phyloP scores from a whole-genome alignment of 164 flowering plant genomes.

The Buxus sempervirens region DNA sequence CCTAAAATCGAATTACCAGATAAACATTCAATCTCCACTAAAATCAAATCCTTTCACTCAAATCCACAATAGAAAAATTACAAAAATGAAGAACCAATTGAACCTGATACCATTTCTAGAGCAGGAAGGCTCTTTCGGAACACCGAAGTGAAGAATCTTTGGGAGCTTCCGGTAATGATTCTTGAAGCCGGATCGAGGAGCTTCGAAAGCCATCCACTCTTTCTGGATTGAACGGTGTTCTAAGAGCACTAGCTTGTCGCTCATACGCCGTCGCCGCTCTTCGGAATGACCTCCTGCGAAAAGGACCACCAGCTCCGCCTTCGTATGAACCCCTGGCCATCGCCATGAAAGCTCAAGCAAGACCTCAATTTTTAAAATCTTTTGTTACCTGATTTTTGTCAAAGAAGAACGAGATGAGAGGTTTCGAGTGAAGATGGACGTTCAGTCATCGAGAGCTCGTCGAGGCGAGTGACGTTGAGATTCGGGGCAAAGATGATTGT shows the following conservation, averaged over 20 bases:
- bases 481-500: no score
- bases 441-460: no score
- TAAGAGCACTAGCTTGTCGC: conserved; percentile 58
- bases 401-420: no score
- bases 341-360: conserved; percentile 25
- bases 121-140: no score
- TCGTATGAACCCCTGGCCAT: conserved; percentile 39
- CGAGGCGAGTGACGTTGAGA: no score
- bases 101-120: conserved; percentile 25
- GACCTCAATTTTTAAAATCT: no score
- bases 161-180: conserved; percentile 54
- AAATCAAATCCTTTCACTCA: no score
- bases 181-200: conserved; percentile 77
- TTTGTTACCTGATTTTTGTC: no score
- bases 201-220: conserved; percentile 60
- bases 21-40: no score
- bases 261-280: conserved; percentile 64
- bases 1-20: no score
- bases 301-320: conserved; percentile 60
- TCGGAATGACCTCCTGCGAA: conserved; percentile 38
- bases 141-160: conserved; percentile 48
- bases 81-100: background rate
- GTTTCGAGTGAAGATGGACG: no score
- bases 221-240: conserved; percentile 19
- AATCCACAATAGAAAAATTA: no score